Evolutionary conservation across 208 protist genomes (phyloP).

Genomic region (Angomonas ambiguus): DNA sequence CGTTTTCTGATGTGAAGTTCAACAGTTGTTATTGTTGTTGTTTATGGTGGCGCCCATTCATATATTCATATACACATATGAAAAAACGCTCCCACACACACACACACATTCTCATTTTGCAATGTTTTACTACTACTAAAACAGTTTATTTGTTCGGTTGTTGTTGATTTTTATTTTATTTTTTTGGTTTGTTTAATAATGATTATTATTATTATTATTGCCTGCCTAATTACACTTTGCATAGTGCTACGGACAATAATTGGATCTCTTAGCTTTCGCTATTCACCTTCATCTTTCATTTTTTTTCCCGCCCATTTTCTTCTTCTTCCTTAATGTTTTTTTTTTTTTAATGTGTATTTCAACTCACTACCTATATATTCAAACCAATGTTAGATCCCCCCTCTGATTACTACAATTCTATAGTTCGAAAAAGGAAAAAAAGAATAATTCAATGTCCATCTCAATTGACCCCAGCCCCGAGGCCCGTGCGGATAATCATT

Average conservation of each 20-base stretch:
- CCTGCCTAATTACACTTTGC: background rate
- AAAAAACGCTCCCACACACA: too few relatives aligned
- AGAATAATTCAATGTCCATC: slow-evolving; percentile 27
- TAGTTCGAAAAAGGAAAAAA: slow-evolving; percentile 6
- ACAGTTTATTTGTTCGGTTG: background rate
- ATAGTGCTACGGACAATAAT: too few relatives aligned
- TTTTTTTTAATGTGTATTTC: slow-evolving; percentile 7
- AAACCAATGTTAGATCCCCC: too few relatives aligned
- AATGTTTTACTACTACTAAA: too few relatives aligned
- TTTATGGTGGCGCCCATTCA: too few relatives aligned
- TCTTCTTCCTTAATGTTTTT: slow-evolving; percentile 19
- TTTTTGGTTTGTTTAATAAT: background rate
- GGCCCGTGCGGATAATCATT: slow-evolving; percentile 87
- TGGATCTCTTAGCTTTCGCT: too few relatives aligned
- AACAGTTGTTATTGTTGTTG: too few relatives aligned
- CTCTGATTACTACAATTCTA: background rate
- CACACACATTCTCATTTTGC: too few relatives aligned
- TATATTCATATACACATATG: too few relatives aligned
- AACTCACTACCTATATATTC: too few relatives aligned
- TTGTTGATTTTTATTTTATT: background rate
- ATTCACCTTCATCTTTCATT: too few relatives aligned
- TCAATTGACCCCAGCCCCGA: slow-evolving; percentile 88
- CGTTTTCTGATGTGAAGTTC: slow-evolving; percentile 19
- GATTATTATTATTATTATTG: background rate
- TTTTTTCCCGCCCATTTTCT: background rate